Evolutionary conservation across 2,329 filamentous ascomycete genomes (phyloP), one percentile per base, ranked within the genome.

Genomic region (Annulohypoxylon truncatum): DNA sequence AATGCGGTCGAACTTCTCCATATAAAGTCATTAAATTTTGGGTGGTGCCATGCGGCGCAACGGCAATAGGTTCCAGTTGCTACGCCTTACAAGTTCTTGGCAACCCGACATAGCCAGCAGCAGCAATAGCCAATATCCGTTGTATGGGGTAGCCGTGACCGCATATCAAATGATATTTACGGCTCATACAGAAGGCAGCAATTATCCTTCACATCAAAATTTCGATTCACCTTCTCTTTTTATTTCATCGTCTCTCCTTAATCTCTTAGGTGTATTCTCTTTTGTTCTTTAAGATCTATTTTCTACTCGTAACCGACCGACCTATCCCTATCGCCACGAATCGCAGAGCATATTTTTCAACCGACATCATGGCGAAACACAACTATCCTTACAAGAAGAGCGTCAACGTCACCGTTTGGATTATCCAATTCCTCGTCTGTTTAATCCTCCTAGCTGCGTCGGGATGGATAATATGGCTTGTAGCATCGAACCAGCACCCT

Each of bases 391-490:
- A 72, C 52, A 67, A 61, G 53, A 73, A 71, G 61, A 56, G 64
- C 31, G 29, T 74, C 13, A 73, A 73, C 61, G 18, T 75, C 61
- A 67, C 70, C 15, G 71, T 70, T n/a, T 75, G 73, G 73, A 52
- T 74, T 5, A 38, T 74, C 2, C 73, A 75, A 54, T 60, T 72
- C 48, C n/a, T 72, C 55, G 62, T 69, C 44, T 73, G 69, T 52
- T 12, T 74, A 3, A 64, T 73, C 46, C 55, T 72, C 5, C 18
- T 74, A 2, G 71, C 24, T 9, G 24, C 67, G 26, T 71, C 67
- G 31, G 61, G 61, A 7, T 71, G 48, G 59, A 2, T 68, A 7
- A 13, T 72, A 51, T 55, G 52, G 42, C 5, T 69, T 28, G 42
- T 60, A 26, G 24, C 47, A 20, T 42, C 31, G 12, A 10, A 52